These are phyloP conservation scores for Calonectria honghensis DNA, from an alignment of 2,329 filamentous ascomycete genomes.

Conservation along the genomic window DNA sequence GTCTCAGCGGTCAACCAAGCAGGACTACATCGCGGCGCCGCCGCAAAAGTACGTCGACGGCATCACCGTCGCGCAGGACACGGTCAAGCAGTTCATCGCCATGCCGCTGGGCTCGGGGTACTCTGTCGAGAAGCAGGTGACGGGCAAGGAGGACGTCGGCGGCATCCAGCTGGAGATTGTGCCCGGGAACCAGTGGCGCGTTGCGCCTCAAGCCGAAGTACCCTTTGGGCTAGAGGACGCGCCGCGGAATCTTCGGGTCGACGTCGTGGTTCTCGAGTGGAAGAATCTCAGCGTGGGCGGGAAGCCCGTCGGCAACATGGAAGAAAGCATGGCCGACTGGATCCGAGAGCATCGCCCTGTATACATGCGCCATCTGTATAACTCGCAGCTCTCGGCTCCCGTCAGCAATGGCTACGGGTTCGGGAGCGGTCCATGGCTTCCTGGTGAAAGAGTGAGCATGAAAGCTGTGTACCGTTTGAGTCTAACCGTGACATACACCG, in stretches of 20 bases:
- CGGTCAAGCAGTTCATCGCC: conserved; percentile 38
- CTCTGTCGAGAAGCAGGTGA: conserved; percentile 41
- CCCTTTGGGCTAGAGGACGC: not conserved
- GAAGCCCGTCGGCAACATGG: not conserved
- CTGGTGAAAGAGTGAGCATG: conserved; percentile 10
- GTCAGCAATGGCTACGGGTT: not conserved
- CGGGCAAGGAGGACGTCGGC: conserved; percentile 31
- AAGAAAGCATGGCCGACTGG: not conserved
- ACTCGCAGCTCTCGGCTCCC: not conserved
- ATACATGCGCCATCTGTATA: conserved; percentile 27
- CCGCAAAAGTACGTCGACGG: conserved; percentile 38
- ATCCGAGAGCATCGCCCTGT: conserved; percentile 16
- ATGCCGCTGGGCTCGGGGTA: conserved; percentile 40
- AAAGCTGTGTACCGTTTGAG: conserved; percentile 1
- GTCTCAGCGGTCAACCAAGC: not conserved
- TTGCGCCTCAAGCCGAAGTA: not conserved
- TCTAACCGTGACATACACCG: not conserved
- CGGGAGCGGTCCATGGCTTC: conserved; percentile 3
- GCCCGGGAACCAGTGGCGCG: conserved; percentile 30
- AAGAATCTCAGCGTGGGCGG: not conserved
- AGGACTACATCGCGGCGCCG: conserved; percentile 35
- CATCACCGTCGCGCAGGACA: conserved; percentile 21
- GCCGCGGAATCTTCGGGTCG: not conserved
- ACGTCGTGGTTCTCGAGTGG: conserved; percentile 4
- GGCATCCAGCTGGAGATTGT: conserved; percentile 37